Evolutionary conservation across 192 early-diverging fungal species (phyloP).

Genomic region (Umbelopsis ramanniana): DNA sequence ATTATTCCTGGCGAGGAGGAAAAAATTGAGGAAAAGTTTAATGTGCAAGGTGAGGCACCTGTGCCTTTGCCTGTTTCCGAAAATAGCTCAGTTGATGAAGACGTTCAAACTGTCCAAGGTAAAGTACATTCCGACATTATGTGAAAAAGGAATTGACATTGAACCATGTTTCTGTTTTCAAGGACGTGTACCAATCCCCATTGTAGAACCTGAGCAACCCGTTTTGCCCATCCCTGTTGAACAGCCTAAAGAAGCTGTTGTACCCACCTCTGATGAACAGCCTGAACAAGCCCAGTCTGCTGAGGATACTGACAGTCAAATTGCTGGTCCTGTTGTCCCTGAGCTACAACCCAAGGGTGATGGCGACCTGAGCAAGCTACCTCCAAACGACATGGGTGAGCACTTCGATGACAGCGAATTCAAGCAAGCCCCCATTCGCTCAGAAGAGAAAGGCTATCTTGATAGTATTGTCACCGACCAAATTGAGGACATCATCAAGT

Average conservation of each 20-base stretch:
- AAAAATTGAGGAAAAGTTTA: no score
- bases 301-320: background rate
- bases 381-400: conserved; percentile 5
- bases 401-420: background rate
- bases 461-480: background rate
- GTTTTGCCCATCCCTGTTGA: background rate
- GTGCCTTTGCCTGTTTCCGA: no score
- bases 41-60: no score
- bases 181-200: no score
- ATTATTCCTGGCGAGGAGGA: no score
- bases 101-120: no score
- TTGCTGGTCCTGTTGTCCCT: background rate
- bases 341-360: background rate
- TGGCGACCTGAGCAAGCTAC: background rate
- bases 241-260: background rate
- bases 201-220: no score
- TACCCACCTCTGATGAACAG: background rate
- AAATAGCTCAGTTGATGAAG: no score
- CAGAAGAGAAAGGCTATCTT: conserved; percentile 2
- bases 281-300: background rate
- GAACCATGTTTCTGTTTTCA: no score
- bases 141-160: no score
- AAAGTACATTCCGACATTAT: no score
- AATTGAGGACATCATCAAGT: conserved; percentile 2
- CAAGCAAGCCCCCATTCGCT: conserved; percentile 6